Base-by-base conservation (phyloP, 352 stramenopile genomes). In the Globisporangium echinulatum region DNA sequence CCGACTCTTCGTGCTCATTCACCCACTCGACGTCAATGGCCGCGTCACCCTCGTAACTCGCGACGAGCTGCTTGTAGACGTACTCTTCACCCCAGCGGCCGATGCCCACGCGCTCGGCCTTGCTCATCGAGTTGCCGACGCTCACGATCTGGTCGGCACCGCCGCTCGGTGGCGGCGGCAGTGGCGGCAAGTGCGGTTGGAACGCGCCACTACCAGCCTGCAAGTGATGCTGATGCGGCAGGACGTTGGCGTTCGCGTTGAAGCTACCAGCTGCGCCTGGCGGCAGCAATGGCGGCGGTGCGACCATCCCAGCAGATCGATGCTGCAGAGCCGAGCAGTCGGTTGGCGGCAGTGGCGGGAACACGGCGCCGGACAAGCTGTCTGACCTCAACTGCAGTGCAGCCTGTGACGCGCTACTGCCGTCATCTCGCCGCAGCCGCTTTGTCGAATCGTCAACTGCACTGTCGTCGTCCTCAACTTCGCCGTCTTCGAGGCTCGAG, bases 31-130 rank as follows among this genome's bases (percentile, higher is more conserved):
- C 54, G 3, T 56, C 61, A 13, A 80, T 69, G 46, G 77, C 71
- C 0, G 36, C 62, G 0, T 67, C 57, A 37, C 67, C 69, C 9
- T 68, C 68, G 51, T 88, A 72, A 39, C 72, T 69, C 37, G 75
- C 69, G 25, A 68, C 62, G 14, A 94, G 61, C 60, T 93, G 81
- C 51, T 92, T 71, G 53, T 77, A 92, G 7, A 95, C 85, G 61
- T 91, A 91, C 49, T 87, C 72, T 56, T 95, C 85, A 42, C 85
- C 83, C 78, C 81, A 92, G 8, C 85, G 81, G n/a, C 85, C 85
- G 57, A 93, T 89, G 40, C 78, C 85, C 48, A 74, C 61, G 58
- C 82, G 78, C 50, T 92, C 83, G 52, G 90, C 78, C 49, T 92
- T 82, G 7, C 70, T 88, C 72, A 92, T 85, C 7, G 69, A 71